Base-by-base conservation (phyloP, 805 yeast species). In the Metschnikowia anglica region DNA sequence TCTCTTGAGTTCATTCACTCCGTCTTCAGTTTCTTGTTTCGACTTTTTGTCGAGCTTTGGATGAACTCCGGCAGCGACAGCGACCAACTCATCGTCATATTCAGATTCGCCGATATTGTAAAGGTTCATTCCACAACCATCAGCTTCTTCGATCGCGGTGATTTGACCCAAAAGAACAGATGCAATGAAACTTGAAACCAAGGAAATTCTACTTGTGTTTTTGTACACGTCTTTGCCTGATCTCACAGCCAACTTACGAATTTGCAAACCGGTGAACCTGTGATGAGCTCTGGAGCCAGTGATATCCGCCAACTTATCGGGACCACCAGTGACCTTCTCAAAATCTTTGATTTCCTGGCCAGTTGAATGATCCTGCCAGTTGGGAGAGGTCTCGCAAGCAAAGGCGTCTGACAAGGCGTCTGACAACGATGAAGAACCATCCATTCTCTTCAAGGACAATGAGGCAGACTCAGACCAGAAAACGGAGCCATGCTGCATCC, bases 311-410 rank as follows among this genome's bases (percentile, higher is more conserved):
- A 89, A 65, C 5, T 65, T 54, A 21, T 90, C 93, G 5, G 65
- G 59, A 7, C 69, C 69, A 3, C 86, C 89, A 9, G 76, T 76
- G 1, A 68, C 68, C 1, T 60, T 59, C 55, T 87, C 93, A 54
- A 88, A 82, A 25, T 61, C 72, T 21, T 67, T 57, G 43, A 86
- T 72, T 59, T 89, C 95, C 16, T 70, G 63, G 3, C 79, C 83
- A 0, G 97, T 89, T 18, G 93, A 83, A 58, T 88, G 95, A 58
- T 89, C 97, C 63, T 89, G 97, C 97, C 97, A 89, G 59, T 90
- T 89, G 7, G 97, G 96, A 4, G 95, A 83, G 30, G 72, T 72
- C 5, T 73, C 68, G 52, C 80, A 73, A 1, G 91, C 70, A 51
- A 87, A 83, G 1, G 85, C 83, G 1, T 52, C 52, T 2, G 55